A percentile compares a stretch with the other conserved stretches of the same genome.
Conservation (phyloP, 2,329 filamentous ascomycete genomes). For the Fusarium nanum region DNA sequence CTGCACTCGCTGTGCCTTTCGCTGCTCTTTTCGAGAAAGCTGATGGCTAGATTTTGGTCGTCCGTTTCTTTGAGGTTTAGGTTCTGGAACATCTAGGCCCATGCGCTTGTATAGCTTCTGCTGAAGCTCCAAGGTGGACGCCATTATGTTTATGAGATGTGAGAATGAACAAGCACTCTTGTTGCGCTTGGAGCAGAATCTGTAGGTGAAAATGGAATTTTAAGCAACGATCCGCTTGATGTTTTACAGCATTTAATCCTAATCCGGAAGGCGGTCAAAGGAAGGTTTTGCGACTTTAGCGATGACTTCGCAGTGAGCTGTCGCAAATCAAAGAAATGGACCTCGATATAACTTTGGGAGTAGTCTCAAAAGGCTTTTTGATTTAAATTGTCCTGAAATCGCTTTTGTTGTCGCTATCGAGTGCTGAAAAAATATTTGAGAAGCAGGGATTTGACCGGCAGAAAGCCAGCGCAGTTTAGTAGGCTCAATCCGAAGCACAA, state of each 20-base stretch:
- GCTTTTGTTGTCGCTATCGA: too few species aligned
- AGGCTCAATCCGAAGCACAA: neutral
- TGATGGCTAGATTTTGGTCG: constrained; percentile 32
- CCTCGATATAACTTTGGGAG: accelerated
- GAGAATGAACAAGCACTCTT: neutral
- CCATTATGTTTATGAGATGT: constrained; percentile 9
- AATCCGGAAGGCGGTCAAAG: constrained; percentile 24
- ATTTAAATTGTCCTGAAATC: accelerated
- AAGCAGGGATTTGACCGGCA: constrained; percentile 10
- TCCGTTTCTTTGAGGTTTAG: constrained; percentile 23
- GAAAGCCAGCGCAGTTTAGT: constrained; percentile 1
- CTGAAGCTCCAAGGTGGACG: constrained; percentile 51
- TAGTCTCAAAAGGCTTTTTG: accelerated
- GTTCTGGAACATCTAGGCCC: constrained; percentile 49
- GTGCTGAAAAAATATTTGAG: neutral
- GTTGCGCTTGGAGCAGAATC: neutral
- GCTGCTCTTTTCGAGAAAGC: constrained; percentile 69
- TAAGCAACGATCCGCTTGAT: constrained; percentile 13
- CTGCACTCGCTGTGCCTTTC: constrained; percentile 72
- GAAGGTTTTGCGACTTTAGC: neutral
- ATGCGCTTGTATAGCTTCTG: constrained; percentile 54
- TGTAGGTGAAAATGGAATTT: constrained; percentile 7
- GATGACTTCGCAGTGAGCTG: neutral
- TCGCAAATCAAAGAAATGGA: neutral
- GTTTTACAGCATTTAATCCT: constrained; percentile 4